These are phyloP conservation scores for Salix purpurea DNA, from an alignment of 345 rosid species.

Conservation along the genomic window DNA sequence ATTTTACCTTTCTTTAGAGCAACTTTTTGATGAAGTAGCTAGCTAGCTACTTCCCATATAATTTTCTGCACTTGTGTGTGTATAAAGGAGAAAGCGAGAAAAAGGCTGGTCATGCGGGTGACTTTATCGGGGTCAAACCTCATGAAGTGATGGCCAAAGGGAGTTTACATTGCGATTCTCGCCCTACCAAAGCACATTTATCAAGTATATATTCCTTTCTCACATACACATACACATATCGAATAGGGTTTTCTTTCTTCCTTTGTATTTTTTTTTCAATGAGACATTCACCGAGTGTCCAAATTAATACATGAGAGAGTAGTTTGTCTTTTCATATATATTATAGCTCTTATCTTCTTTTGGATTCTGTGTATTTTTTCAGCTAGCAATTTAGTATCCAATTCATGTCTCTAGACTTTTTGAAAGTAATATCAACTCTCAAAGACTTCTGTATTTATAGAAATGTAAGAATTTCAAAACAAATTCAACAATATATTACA, in stretches of 20 bases:
- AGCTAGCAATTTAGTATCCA: too few species aligned
- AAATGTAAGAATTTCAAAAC: not conserved
- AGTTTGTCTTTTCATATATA: too few species aligned
- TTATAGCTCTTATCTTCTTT: too few species aligned
- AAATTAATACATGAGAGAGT: not conserved
- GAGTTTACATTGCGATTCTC: not conserved
- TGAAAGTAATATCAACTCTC: not conserved
- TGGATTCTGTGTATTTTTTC: too few species aligned
- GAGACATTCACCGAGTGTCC: not conserved
- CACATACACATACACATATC: not conserved
- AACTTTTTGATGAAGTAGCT: constrained; percentile 2
- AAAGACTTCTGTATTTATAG: not conserved
- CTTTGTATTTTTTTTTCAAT: not conserved
- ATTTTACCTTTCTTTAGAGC: not conserved
- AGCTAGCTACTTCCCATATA: not conserved
- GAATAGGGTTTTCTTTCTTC: too few species aligned
- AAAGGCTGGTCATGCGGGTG: constrained; percentile 23
- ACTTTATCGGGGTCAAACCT: constrained; percentile 40
- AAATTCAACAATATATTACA: too few species aligned
- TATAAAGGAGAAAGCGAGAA: constrained; percentile 11
- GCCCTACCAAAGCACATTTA: not conserved
- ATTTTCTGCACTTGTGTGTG: not conserved
- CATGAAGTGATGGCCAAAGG: constrained; percentile 13
- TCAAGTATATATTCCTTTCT: not conserved
- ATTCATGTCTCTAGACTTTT: not conserved